These are phyloP conservation scores for Coemansia sp. DNA, from an alignment of 192 early-diverging fungal genomes.

Conservation along the genomic window DNA sequence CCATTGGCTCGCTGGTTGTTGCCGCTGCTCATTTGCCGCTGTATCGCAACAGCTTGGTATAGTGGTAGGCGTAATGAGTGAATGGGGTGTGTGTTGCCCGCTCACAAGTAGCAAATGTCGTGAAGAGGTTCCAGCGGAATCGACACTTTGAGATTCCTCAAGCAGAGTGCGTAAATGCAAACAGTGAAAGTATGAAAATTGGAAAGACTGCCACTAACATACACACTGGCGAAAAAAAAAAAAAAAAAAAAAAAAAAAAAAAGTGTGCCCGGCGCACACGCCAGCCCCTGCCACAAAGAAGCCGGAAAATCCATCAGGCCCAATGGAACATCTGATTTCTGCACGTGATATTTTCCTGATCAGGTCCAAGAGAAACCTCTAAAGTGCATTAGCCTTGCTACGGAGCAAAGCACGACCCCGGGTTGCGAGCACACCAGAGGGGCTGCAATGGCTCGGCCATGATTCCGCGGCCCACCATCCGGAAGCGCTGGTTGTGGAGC, in stretches of 20 bases:
- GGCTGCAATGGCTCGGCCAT: constrained; percentile 70
- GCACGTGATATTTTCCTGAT: neutral
- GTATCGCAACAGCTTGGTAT: neutral
- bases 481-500: constrained; percentile 71
- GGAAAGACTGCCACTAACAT: neutral
- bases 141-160: neutral
- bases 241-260: no score
- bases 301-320: neutral
- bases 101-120: neutral
- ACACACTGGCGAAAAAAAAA: neutral
- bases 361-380: neutral
- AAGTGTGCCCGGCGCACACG: neutral
- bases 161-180: neutral
- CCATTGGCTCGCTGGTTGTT: constrained; percentile 36
- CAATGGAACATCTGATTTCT: neutral
- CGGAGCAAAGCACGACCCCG: constrained; percentile 50
- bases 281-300: neutral
- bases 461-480: constrained; percentile 66
- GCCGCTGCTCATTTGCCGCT: constrained; percentile 13
- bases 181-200: neutral
- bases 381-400: neutral
- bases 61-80: neutral
- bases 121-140: neutral
- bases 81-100: neutral
- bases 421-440: constrained; percentile 69